These are phyloP conservation scores for Penicillium carneum DNA, from an alignment of 2,329 filamentous ascomycete genomes.

Conservation along the genomic window DNA sequence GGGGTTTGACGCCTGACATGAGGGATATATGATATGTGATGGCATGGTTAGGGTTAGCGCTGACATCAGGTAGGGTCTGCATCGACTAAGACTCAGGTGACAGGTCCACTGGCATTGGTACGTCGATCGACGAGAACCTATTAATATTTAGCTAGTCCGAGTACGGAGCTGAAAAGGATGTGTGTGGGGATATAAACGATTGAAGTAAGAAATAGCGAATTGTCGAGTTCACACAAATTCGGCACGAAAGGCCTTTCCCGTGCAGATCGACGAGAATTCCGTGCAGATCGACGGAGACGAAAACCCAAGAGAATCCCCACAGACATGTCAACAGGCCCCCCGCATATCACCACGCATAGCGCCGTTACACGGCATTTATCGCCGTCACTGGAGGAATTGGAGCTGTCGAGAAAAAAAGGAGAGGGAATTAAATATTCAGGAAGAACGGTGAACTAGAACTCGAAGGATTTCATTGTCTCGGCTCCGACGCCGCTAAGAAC, in stretches of 20 bases:
- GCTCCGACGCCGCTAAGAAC: not conserved
- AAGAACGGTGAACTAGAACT: not conserved
- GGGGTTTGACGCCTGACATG: not conserved
- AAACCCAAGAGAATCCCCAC: not conserved
- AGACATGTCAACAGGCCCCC: not conserved
- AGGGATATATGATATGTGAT: not conserved
- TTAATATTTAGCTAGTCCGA: not conserved
- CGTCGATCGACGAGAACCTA: not conserved
- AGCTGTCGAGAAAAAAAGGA: not conserved
- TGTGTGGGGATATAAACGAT: not conserved
- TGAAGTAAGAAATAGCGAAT: not conserved
- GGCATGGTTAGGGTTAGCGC: not conserved
- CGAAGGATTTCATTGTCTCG: not conserved
- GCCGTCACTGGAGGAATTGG: not conserved
- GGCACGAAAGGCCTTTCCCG: not conserved
- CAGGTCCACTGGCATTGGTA: not conserved
- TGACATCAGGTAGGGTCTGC: not conserved
- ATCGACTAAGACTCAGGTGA: not conserved
- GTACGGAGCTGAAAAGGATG: no score
- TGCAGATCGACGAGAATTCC: not conserved
- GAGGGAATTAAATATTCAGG: not conserved
- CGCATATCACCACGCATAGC: not conserved
- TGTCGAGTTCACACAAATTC: not conserved
- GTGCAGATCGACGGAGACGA: not conserved
- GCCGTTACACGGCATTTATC: conserved; percentile 1